Evolutionary conservation across 208 protist species (phyloP), one percentile per base, ranked within the genome.

Genomic region (Balamuthia mandrillaris): DNA sequence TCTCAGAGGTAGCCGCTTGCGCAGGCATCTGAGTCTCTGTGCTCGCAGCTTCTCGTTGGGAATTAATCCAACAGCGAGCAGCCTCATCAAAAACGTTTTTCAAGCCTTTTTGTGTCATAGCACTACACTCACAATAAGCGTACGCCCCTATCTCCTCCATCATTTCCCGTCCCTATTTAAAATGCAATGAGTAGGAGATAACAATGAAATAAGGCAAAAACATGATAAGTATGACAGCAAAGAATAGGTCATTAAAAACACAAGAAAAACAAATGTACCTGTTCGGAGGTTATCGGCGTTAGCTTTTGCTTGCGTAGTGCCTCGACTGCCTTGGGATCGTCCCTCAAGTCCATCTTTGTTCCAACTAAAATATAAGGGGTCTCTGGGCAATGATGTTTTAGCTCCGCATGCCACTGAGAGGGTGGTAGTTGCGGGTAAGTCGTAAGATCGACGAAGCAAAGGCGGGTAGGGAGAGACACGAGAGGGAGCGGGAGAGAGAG

Each of bases 231-330:
- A n/a, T n/a, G n/a, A n/a, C n/a, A n/a, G n/a, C n/a, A n/a, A 31
- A 6, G 35, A 14, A 16, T 7, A 21, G 4, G 61, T 2, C 33
- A 12, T 12, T 45, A 39, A 24, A 2, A 33, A 65, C 24, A 6
- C 24, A 24, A 6, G 12, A 63, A n/a, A n/a, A 27, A 18, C 4
- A 18, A 54, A 9, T 6, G 24, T 35, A 82, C 74, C 44, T 82
- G 39, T 16, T 82, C 74, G 12, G 49, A 37, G 31, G 74, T 63
- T 37, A 82, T 82, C 27, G 56, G 54, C 3, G 74, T 10, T 3
- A 82, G 74, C 74, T 82, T 82, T 18, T 82, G 49, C 31, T 82
- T 61, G 74, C 51, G 49, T n/a, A 82, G 74, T 4, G 74, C 63
- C 2, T 82, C 74, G 49, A 82, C 24, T 2, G 56, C 74, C 2